Evolutionary conservation across 805 yeast genomes (phyloP), one percentile per base, ranked within the genome.

Genomic region (Yarrowia bubula): DNA sequence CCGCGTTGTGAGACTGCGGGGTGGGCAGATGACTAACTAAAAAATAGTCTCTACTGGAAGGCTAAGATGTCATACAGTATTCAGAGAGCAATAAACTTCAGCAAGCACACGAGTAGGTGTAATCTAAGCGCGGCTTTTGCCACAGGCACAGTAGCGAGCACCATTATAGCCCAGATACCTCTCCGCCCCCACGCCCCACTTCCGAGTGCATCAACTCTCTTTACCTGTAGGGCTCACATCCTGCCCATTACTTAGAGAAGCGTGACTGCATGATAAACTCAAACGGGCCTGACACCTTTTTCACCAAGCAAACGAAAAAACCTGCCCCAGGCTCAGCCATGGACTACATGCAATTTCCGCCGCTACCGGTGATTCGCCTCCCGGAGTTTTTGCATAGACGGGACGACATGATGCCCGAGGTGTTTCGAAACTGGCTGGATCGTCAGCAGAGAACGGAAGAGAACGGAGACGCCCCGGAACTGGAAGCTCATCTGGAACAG

Each of bases 341-440:
- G 61, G 61, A 55, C 17, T 55, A 55, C 61, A 55, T 55, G 61
- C 61, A 55, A 41, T 41, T 55, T 41, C 61, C 61, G 31, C 61
- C 61, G 37, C 47, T 55, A 18, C 61, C 61, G 47, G 61, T 55
- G 61, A 55, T 55, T n/a, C 61, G 61, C 8, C 47, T 55, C 22
- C 61, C 61, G 38, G 61, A 55, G 61, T 55, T 55, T 55, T 14
- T 55, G 61, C 61, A 55, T 17, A 43, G 61, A 13, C 35, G 47
- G n/a, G 61, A 55, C 39, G 61, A 55, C 11, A n/a, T 55, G n/a
- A 55, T 55, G 61, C 61, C 61, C 38, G 61, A 39, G 61, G 61
- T 55, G 13, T 41, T 55, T 11, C 61, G 61, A 35, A 55, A 55
- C 61, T 55, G 61, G 61, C 61, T 55, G 38, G 61, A 55, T 38